Conservation (phyloP, 306 rosid species). For the Biancaea sappan region DNA sequence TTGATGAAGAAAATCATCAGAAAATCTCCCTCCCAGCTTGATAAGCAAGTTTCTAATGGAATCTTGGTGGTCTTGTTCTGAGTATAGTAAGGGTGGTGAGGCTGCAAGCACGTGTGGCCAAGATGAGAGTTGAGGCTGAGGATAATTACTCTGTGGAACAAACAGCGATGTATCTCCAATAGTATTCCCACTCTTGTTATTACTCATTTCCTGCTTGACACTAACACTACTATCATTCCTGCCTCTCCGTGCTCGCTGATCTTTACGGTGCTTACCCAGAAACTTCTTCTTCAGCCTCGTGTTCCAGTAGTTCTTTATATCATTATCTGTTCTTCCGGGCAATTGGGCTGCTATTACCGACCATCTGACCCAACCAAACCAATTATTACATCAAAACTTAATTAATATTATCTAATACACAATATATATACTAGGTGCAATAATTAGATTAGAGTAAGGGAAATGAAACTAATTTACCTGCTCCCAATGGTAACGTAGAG, state of each 20-base stretch:
- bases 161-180: constrained; percentile 29
- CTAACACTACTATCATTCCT: neutral
- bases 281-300: constrained; percentile 91
- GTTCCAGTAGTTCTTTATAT: constrained; percentile 97
- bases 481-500: constrained; percentile 89
- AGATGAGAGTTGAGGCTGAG: constrained; percentile 47
- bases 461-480: too few relatives aligned
- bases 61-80: constrained; percentile 45
- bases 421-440: too few relatives aligned
- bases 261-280: constrained; percentile 76
- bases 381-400: too few relatives aligned
- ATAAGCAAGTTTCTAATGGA: constrained; percentile 66
- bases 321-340: constrained; percentile 93
- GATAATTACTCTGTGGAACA: constrained; percentile 6
- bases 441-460: too few relatives aligned
- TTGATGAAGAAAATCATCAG: constrained; percentile 45
- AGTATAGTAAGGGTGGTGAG: constrained; percentile 34
- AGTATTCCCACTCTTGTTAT: constrained; percentile 32
- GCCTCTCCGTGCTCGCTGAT: constrained; percentile 50
- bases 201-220: constrained; percentile 39
- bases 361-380: constrained; percentile 56
- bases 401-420: too few relatives aligned
- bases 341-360: constrained; percentile 94
- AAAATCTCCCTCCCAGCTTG: constrained; percentile 75
- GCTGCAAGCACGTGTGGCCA: constrained; percentile 65